Evolutionary conservation across 169 alveolate species (phyloP).

Genomic region (Plasmodium knowlesi): DNA sequence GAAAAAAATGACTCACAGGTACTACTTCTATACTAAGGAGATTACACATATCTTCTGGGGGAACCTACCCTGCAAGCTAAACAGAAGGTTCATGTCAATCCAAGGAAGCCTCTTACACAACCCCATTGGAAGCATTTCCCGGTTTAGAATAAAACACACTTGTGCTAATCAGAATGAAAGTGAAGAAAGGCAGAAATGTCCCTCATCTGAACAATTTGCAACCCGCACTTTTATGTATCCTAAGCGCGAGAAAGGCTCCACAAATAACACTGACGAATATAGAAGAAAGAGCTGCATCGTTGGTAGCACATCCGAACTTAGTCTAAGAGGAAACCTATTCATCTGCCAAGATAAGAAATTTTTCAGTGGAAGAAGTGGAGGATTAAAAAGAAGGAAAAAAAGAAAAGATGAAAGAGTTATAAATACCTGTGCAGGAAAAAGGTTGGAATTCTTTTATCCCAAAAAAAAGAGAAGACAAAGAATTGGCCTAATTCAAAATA

Average conservation of each 20-base stretch:
- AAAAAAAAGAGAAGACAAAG: slow-evolving; percentile 78
- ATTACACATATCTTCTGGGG: slow-evolving; percentile 23
- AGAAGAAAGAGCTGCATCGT: background rate
- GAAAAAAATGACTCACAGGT: slow-evolving; percentile 48
- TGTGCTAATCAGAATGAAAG: background rate
- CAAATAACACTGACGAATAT: background rate
- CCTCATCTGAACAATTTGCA: background rate
- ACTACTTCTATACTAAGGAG: background rate
- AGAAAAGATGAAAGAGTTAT: slow-evolving; percentile 79
- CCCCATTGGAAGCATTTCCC: background rate
- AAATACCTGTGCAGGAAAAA: slow-evolving; percentile 78
- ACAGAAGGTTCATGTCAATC: background rate
- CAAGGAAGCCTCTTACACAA: background rate
- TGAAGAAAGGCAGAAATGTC: background rate
- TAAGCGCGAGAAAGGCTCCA: background rate
- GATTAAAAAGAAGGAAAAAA: slow-evolving; percentile 80
- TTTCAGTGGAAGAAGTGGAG: slow-evolving; percentile 84
- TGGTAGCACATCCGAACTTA: background rate
- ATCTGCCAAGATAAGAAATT: slow-evolving; percentile 9
- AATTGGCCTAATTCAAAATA: slow-evolving; percentile 81
- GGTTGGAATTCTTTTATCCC: slow-evolving; percentile 84
- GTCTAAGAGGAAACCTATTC: background rate
- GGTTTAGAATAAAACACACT: background rate
- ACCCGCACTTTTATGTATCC: background rate
- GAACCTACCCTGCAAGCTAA: background rate